Conservation (phyloP, 1,284 basidiomycete species). For the Tilletiaria anomala region DNA sequence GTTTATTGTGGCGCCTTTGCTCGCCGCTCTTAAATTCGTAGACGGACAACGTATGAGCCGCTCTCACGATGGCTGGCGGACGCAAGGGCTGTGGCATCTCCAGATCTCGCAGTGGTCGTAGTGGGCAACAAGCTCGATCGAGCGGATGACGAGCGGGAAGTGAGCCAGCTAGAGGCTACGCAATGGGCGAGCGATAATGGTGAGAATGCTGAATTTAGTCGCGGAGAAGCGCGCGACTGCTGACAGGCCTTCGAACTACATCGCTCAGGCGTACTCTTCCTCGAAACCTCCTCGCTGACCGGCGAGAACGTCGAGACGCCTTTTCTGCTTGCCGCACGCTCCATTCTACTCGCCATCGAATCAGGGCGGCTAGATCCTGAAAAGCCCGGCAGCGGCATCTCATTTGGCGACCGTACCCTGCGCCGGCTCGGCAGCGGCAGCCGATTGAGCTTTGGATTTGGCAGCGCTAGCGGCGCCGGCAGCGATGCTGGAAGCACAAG, state of each 20-base stretch:
- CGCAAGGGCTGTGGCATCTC: conserved; percentile 68
- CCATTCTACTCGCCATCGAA: conserved; percentile 84
- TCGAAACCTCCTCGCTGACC: conserved; percentile 79
- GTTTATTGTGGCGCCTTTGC: too few species aligned
- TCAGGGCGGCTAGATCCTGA: conserved; percentile 81
- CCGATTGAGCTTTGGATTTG: too few species aligned
- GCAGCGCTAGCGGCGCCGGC: too few species aligned
- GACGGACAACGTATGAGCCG: conserved; percentile 59
- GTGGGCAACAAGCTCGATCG: conserved; percentile 91
- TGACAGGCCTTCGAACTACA: not conserved
- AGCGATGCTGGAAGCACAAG: too few species aligned
- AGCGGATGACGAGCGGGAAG: conserved; percentile 73
- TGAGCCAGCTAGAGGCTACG: conserved; percentile 84
- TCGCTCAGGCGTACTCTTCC: conserved; percentile 50
- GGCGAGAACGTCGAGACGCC: conserved; percentile 89
- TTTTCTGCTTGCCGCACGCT: conserved; percentile 74
- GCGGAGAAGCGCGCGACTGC: too few species aligned
- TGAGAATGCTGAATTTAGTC: too few species aligned
- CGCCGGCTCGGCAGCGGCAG: too few species aligned
- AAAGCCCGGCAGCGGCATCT: conserved; percentile 79
- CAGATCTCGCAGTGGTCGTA: conserved; percentile 73
- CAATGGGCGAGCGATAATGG: conserved; percentile 88
- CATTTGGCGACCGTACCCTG: conserved; percentile 67
- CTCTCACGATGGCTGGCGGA: conserved; percentile 78
- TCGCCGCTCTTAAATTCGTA: too few species aligned